Base-by-base conservation (phyloP, 768 basidiomycete species). In the Russula compacta region DNA sequence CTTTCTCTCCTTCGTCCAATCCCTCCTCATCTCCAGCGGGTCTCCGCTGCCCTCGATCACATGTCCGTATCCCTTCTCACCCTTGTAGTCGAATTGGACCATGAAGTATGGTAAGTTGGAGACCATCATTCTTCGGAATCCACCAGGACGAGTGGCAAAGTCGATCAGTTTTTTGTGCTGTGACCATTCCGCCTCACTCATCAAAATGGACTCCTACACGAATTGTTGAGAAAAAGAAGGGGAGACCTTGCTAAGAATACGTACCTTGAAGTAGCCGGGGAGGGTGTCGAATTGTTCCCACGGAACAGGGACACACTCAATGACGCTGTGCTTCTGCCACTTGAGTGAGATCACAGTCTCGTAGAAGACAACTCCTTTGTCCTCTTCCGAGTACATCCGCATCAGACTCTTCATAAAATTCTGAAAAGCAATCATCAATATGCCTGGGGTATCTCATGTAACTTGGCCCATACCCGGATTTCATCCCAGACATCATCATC, bases 401-500 rank as follows among this genome's bases (percentile, higher is more conserved):
- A 98, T 98, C 17, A 99, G 77, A 63, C 92, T 94, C 76, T 99
- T 99, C 84, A 85, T 85, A 69, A 84, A 84, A 69, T 85, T 85
- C 83, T 84, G 68, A n/a, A 7, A 38, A 9, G 24, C 5, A 38
- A 40, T n/a, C 21, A n/a, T 57, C 43, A 61, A 35, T 9, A 56
- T n/a, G 11, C 38, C 52, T 29, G 42, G n/a, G 51, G 10, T n/a
- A 53, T 32, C 21, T 17, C 21, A 47, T 12, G 49, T 11, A 19
- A 21, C 42, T 19, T 61, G n/a, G 44, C n/a, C 73, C 86, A 58
- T 69, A 95, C 95, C 74, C 81, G 81, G 60, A 93, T 85, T 81
- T 98, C 95, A 64, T 98, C 95, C 95, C 95, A 99, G 24, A 95
- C 88, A 68, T 99, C 95, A 64, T 98, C 94, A 65, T 99, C 95